Evolutionary conservation across 352 stramenopile genomes (phyloP).

Genomic region (Phytophthora agathidicida): DNA sequence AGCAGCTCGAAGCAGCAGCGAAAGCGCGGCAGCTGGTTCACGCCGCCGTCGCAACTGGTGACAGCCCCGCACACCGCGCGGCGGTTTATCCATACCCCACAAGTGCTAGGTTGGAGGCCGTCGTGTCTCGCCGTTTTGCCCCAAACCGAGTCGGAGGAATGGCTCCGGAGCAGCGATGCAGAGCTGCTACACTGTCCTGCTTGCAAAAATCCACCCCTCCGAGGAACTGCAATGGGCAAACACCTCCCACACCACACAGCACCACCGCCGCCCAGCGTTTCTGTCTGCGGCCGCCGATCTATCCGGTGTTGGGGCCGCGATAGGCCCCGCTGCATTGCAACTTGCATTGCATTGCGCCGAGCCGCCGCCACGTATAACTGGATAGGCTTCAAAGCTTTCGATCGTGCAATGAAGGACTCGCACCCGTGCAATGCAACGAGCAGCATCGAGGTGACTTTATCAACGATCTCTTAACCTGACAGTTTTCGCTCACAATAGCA

Average conservation of each 20-base stretch:
- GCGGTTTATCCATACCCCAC: no score
- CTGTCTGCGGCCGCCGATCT: constrained; percentile 23
- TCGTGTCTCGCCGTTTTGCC: constrained; percentile 20
- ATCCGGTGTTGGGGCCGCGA: constrained; percentile 27
- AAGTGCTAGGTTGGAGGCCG: constrained; percentile 12
- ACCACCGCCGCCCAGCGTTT: constrained; percentile 12
- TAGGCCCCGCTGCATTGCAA: no score
- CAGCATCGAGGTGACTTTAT: no score
- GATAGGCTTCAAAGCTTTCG: constrained; percentile 21
- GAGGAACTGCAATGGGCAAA: background rate
- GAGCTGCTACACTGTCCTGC: constrained; percentile 6
- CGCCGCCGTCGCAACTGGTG: constrained; percentile 16
- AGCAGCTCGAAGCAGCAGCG: constrained; percentile 19
- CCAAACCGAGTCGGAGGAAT: constrained; percentile 9
- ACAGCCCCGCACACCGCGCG: constrained; percentile 4
- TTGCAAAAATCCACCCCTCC: constrained; percentile 11
- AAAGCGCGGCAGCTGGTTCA: constrained; percentile 17
- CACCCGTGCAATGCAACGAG: constrained; percentile 14
- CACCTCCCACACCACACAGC: background rate
- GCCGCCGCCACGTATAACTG: constrained; percentile 22
- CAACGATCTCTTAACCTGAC: background rate
- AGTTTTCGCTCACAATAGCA: background rate
- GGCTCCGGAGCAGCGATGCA: background rate
- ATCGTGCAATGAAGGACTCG: constrained; percentile 6
- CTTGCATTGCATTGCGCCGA: constrained; percentile 6